phyloP scores from a whole-genome alignment of 768 basidiomycete species.

The Kwoniella sp. region DNA sequence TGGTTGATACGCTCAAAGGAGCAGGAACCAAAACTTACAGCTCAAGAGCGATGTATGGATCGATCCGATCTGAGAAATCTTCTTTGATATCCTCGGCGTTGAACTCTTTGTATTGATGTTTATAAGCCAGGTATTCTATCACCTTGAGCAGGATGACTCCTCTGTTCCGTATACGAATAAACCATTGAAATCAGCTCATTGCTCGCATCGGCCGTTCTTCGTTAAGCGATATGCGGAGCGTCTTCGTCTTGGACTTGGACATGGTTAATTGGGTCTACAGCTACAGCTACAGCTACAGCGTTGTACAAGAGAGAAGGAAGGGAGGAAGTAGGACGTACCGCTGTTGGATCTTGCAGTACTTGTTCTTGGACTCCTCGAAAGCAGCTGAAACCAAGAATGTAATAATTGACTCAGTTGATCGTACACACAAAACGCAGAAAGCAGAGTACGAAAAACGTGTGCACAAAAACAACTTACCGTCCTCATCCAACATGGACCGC shows the following conservation, averaged over 20 bases:
- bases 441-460: not conserved
- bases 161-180: constrained; percentile 38
- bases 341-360: constrained; percentile 70
- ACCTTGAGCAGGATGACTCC: constrained; percentile 79
- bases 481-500: constrained; percentile 73
- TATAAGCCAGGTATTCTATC: constrained; percentile 86
- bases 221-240: too few relatives aligned
- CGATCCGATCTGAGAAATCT: constrained; percentile 79
- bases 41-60: constrained; percentile 84
- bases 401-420: too few relatives aligned
- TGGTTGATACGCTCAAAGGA: too few relatives aligned
- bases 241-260: too few relatives aligned
- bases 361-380: constrained; percentile 73
- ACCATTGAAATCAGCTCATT: constrained; percentile 1
- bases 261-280: too few relatives aligned
- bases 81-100: constrained; percentile 77
- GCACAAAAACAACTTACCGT: constrained; percentile 64
- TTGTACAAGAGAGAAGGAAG: not conserved
- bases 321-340: constrained; percentile 59
- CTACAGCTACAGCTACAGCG: too few relatives aligned
- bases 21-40: constrained; percentile 70
- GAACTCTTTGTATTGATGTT: constrained; percentile 71
- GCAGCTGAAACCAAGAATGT: constrained; percentile 60
- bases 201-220: too few relatives aligned
- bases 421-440: too few relatives aligned